Conservation (phyloP, 768 basidiomycete genomes). For the Leucogyrophana mollusca region DNA sequence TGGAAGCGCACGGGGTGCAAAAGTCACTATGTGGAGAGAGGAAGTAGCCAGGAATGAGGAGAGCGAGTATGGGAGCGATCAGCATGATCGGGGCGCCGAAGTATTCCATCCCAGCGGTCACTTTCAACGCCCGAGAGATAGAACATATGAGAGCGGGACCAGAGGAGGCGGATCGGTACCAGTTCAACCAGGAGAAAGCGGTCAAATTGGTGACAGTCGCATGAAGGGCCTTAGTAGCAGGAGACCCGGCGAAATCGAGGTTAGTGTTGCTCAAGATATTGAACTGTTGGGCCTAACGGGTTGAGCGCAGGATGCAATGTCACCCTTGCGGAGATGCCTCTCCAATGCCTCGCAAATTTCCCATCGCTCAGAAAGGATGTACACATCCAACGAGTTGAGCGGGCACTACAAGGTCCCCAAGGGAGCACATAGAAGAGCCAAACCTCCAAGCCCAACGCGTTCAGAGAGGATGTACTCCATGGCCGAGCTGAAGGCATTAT, state of each 20-base stretch:
- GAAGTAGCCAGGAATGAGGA: slow-evolving; percentile 42
- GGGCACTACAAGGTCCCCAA: slow-evolving; percentile 9
- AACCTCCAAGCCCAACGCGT: slow-evolving; percentile 26
- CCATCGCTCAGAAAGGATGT: slow-evolving; percentile 21
- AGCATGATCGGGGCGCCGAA: too few relatives aligned
- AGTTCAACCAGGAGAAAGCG: slow-evolving; percentile 6
- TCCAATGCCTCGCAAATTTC: slow-evolving; percentile 19
- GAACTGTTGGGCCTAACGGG: background rate
- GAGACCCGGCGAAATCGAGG: slow-evolving; percentile 21
- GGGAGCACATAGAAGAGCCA: slow-evolving; percentile 14
- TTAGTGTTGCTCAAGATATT: slow-evolving; percentile 8
- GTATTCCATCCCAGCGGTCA: too few relatives aligned
- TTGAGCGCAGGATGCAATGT: slow-evolving; percentile 6
- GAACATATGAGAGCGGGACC: too few relatives aligned
- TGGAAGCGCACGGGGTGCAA: slow-evolving; percentile 18
- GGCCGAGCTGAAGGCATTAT: slow-evolving; percentile 31
- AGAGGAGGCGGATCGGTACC: too few relatives aligned
- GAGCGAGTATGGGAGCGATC: slow-evolving; percentile 20
- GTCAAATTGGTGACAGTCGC: slow-evolving; percentile 1
- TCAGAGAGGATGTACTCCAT: slow-evolving; percentile 34
- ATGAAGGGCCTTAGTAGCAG: slow-evolving; percentile 10
- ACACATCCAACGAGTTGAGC: slow-evolving; percentile 20
- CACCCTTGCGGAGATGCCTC: slow-evolving; percentile 17
- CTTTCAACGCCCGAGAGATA: too few relatives aligned
- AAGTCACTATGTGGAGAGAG: slow-evolving; percentile 57